Evolutionary conservation across 2,329 filamentous ascomycete species (phyloP), one percentile per base, ranked within the genome.

Genomic region (Triangularia verruculosa): DNA sequence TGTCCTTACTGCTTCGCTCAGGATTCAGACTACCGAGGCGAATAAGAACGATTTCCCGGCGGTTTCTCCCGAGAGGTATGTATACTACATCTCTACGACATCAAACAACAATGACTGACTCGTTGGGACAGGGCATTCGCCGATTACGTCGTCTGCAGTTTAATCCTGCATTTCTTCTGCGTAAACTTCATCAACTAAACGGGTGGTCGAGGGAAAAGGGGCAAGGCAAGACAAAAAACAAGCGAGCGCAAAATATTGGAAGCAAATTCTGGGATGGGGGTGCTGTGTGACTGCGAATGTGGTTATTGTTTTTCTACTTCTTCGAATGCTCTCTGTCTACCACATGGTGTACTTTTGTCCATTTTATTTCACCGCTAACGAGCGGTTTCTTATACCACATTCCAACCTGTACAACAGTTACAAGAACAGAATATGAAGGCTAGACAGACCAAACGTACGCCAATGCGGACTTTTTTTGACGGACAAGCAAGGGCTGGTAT

Each of bases 131-230:
- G 93, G 76, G 94, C 95, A 43, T 99, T 99, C 77, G 93, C 95
- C 74, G 95, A 99, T 80, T 99, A 90, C 75, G 84, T 99, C 65
- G 92, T 97, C 71, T 95, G 94, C 76, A 97, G 93, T 77, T 77
- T 99, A 76, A 92, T 98, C 75, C 80, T 98, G 77, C 95, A 99
- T 82, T 97, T 98, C 81, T 99, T 99, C 84, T 97, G 93, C 79
- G 88, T 98, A 76, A 99, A 99, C 85, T 99, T 99, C 78, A 98
- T 99, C 82, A 99, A 99, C 85, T 99, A 83, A 82, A 69, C 27
- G 27, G 27, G 27, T 9, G 56, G 30, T 4, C 7, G 39, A 11
- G 4, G 64, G 47, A 51, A 24, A 7, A 59, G 15, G 32, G 34
- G 13, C 13, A 17, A 2, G 28, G 34, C n/a, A 47, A 34, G 13